Evolutionary conservation across 768 basidiomycete genomes (phyloP).

Genomic region (Pholiota microspora): DNA sequence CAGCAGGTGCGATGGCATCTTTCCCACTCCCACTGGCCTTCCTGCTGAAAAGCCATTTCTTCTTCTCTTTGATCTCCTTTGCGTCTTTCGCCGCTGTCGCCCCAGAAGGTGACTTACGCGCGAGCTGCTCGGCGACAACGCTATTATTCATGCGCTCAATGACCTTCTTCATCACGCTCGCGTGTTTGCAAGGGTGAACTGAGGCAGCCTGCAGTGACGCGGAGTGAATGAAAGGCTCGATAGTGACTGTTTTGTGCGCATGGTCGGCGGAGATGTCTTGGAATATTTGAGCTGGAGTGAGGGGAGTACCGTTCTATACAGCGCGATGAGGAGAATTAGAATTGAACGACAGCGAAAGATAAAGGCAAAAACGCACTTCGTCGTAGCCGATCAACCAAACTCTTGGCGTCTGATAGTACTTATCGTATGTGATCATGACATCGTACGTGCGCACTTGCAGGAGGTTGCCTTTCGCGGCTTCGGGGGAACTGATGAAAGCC

Average conservation of each 20-base stretch:
- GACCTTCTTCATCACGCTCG: conserved; percentile 99
- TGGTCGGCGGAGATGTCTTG: conserved; percentile 97
- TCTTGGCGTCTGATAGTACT: conserved; percentile 98
- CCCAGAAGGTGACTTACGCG: conserved; percentile 43
- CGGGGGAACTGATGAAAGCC: conserved; percentile 44
- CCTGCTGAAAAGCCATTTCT: conserved; percentile 84
- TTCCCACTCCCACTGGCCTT: conserved; percentile 63
- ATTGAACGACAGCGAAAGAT: not conserved
- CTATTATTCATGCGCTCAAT: conserved; percentile 97
- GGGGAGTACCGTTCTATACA: conserved; percentile 86
- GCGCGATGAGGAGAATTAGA: conserved; percentile 12
- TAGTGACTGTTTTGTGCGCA: conserved; percentile 97
- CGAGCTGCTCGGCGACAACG: conserved; percentile 80
- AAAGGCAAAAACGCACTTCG: conserved; percentile 53
- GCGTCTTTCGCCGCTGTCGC: conserved; percentile 19
- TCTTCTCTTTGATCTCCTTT: conserved; percentile 47
- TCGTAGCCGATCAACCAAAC: conserved; percentile 98
- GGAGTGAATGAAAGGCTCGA: conserved; percentile 97
- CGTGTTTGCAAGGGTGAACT: conserved; percentile 98
- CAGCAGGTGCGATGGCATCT: conserved; percentile 41
- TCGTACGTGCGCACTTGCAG: conserved; percentile 98
- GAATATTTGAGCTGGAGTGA: conserved; percentile 90
- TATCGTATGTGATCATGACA: conserved; percentile 99
- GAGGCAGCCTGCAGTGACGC: conserved; percentile 82
- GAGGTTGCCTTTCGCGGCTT: conserved; percentile 76